Conservation (phyloP, 2,329 filamentous ascomycete genomes). For the Aspergillus latus region DNA sequence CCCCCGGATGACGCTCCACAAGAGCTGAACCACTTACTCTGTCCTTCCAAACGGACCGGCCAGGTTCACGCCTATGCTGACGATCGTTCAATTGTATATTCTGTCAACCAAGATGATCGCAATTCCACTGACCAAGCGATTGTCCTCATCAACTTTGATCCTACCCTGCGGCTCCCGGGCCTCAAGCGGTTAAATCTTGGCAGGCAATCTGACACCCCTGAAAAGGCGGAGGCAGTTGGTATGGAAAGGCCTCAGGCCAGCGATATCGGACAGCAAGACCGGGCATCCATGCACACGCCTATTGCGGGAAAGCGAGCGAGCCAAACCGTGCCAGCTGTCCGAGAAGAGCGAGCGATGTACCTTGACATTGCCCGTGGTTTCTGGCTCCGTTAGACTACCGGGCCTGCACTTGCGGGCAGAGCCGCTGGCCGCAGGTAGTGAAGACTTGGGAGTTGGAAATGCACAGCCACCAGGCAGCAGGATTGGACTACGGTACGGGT, state of each 20-base stretch:
- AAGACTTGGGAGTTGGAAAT: neutral
- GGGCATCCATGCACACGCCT: slow-evolving; percentile 11
- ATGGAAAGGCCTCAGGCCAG: slow-evolving; percentile 19
- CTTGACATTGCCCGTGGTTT: slow-evolving; percentile 28
- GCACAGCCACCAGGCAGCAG: slow-evolving; percentile 1
- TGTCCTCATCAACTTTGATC: slow-evolving; percentile 44
- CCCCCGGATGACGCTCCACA: slow-evolving; percentile 40
- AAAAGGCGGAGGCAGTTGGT: slow-evolving; percentile 8
- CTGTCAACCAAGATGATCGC: slow-evolving; percentile 31
- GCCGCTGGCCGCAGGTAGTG: neutral
- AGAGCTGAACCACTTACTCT: slow-evolving; percentile 41
- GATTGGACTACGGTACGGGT: neutral
- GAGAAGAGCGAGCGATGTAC: slow-evolving; percentile 31
- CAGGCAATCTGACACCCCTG: neutral
- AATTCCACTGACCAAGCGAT: slow-evolving; percentile 30
- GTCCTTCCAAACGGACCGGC: slow-evolving; percentile 36
- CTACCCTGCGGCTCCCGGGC: slow-evolving; percentile 32
- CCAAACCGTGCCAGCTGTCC: slow-evolving; percentile 25
- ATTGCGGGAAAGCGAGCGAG: slow-evolving; percentile 12
- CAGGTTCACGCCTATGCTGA: slow-evolving; percentile 38
- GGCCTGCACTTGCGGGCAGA: neutral
- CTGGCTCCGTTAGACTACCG: slow-evolving; percentile 24
- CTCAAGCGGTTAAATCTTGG: slow-evolving; percentile 16
- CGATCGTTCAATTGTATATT: slow-evolving; percentile 44
- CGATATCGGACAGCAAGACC: slow-evolving; percentile 16